These are phyloP conservation scores for Pleurotus pulmonarius DNA, from an alignment of 768 basidiomycete species.

Conservation along the genomic window DNA sequence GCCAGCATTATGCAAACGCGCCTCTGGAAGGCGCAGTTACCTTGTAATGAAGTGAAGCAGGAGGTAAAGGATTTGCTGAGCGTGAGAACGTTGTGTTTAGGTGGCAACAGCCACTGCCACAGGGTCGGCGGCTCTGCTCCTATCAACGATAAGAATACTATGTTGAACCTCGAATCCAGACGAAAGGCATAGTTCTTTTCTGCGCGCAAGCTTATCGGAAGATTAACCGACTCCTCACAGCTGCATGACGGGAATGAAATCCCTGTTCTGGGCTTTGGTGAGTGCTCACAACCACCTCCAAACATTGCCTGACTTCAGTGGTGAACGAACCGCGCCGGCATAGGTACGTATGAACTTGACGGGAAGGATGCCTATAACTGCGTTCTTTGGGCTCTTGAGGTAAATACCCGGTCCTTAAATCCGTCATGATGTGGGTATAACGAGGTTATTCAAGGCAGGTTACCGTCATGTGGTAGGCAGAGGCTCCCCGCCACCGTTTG, in stretches of 20 bases:
- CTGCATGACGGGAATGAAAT: constrained; percentile 50
- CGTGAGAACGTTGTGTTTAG: neutral
- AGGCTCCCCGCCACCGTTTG: neutral
- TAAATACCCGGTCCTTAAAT: constrained; percentile 18
- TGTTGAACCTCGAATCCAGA: neutral
- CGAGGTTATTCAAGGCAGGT: constrained; percentile 39
- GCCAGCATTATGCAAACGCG: too few relatives aligned
- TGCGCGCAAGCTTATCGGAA: neutral
- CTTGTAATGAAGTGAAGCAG: too few relatives aligned
- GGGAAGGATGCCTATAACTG: constrained; percentile 31
- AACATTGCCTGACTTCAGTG: too few relatives aligned
- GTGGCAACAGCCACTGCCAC: neutral
- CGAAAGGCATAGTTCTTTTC: neutral
- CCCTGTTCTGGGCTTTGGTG: constrained; percentile 53
- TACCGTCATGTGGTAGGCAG: constrained; percentile 58
- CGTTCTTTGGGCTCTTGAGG: constrained; percentile 62
- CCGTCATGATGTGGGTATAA: constrained; percentile 10
- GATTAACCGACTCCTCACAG: constrained; percentile 21
- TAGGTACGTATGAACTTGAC: constrained; percentile 52
- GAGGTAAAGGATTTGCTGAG: neutral
- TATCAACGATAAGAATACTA: neutral
- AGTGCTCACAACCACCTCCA: neutral
- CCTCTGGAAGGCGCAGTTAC: too few relatives aligned
- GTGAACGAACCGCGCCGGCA: neutral
- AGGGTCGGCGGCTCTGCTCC: neutral